A percentile compares a stretch with the other conserved stretches of the same genome.
Evolutionary conservation across 371 early-diverging fungal species (phyloP).

Genomic region (Actinomortierella wolfii): DNA sequence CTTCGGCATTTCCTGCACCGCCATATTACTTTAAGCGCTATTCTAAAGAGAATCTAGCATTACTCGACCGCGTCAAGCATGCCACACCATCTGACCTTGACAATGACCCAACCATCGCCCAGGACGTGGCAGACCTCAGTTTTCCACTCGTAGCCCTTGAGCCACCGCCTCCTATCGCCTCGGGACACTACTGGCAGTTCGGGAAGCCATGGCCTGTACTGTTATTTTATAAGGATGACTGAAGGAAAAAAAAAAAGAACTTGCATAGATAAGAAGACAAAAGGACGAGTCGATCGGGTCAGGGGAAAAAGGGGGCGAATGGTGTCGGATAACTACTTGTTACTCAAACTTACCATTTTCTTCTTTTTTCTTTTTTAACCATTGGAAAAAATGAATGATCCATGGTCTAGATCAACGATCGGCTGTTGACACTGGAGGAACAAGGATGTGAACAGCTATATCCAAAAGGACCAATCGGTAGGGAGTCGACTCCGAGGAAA

Average conservation of each 20-base stretch:
- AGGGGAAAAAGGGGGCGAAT: not conserved
- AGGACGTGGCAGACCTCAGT: slow-evolving; percentile 51
- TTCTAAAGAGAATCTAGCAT: slow-evolving; percentile 60
- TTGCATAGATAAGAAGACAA: too few relatives aligned
- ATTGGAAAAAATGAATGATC: slow-evolving; percentile 1
- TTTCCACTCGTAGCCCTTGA: slow-evolving; percentile 52
- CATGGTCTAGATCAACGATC: slow-evolving; percentile 59
- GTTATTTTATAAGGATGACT: not conserved
- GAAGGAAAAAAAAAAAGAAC: slow-evolving; percentile 6
- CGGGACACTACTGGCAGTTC: slow-evolving; percentile 70
- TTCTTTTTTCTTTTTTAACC: not conserved
- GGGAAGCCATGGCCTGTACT: slow-evolving; percentile 73
- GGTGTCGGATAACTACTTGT: not conserved
- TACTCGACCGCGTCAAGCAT: slow-evolving; percentile 43
- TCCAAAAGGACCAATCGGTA: slow-evolving; percentile 60
- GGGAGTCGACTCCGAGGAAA: not conserved
- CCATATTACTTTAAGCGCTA: slow-evolving; percentile 70
- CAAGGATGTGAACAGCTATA: slow-evolving; percentile 71
- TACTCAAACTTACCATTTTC: not conserved
- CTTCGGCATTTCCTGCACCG: slow-evolving; percentile 71
- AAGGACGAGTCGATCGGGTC: too few relatives aligned
- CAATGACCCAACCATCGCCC: slow-evolving; percentile 25
- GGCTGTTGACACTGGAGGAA: slow-evolving; percentile 64
- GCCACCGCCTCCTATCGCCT: slow-evolving; percentile 67
- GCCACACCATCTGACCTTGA: slow-evolving; percentile 31